Evolutionary conservation across 176 grass and related monocot genomes (phyloP).

Genomic region (Puccinellia tenuiflora): DNA sequence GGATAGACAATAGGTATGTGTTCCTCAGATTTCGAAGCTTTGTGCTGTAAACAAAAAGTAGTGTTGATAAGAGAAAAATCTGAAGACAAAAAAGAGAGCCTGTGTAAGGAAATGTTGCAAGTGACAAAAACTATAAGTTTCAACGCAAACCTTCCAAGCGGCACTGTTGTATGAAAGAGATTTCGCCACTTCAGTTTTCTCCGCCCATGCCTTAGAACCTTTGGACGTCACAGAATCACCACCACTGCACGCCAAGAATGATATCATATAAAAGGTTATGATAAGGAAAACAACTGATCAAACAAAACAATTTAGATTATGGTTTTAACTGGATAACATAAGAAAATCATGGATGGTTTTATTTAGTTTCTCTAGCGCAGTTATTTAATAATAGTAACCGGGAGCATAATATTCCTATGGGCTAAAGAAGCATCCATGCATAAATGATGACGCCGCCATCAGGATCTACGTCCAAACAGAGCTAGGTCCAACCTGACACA

Average conservation of each 20-base stretch:
- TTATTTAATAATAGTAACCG: not conserved
- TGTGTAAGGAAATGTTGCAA: conserved; percentile 15
- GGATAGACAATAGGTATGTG: conserved; percentile 57
- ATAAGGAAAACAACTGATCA: not conserved
- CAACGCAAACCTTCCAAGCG: conserved; percentile 54
- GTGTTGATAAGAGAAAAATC: not conserved
- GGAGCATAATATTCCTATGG: not conserved
- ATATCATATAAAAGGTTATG: not conserved
- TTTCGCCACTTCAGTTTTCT: conserved; percentile 62
- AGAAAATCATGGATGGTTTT: not conserved
- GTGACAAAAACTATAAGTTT: not conserved
- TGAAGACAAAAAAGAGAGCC: not conserved
- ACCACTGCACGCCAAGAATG: conserved; percentile 52
- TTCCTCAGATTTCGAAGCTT: conserved; percentile 48
- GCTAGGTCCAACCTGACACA: not conserved
- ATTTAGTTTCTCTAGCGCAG: not conserved
- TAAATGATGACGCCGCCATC: not conserved
- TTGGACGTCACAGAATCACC: conserved; percentile 39
- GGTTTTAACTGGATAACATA: conserved; percentile 9
- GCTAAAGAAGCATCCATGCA: not conserved
- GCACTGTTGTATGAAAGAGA: conserved; percentile 57
- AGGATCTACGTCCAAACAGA: not conserved
- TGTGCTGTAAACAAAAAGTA: conserved; percentile 37
- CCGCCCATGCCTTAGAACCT: conserved; percentile 29
- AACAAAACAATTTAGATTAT: not conserved